Evolutionary conservation across 31 red algal genomes (phyloP), one percentile per base, ranked within the genome.

Genomic region (Bonnemaisonia californica): DNA sequence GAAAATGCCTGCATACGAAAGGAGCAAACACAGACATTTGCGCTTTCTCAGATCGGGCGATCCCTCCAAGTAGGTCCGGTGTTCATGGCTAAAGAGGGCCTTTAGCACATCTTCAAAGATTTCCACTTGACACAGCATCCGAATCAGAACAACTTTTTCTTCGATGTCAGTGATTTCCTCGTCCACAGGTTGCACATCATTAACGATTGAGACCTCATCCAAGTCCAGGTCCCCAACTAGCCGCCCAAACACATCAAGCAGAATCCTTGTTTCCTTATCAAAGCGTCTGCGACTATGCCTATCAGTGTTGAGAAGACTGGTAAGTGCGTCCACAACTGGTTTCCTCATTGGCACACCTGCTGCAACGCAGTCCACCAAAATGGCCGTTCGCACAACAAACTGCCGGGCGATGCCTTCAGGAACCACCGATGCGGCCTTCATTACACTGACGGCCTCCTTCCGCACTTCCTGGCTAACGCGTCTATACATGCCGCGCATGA

Each of bases 61-160:
- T 5, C 56, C 80, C 13, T 57, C 56, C 2, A 54, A 29, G 68
- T 83, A 83, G 21, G 80, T 71, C 23, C 80, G 65, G 60, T 83
- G 68, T 24, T 83, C 33, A 64, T 83, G 80, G 34, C 80, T 83
- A 28, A 83, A 83, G 16, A 58, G 54, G 3, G 80, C 40, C 64
- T 83, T 74, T 33, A 83, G 66, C 4, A 83, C 32, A 47, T 70
- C 80, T 41, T 83, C 80, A 29, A 74, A 59, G 24, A 83, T 55
- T 55, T 83, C 80, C 18, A 62, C 47, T 30, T 83, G 80, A 58
- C 80, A 83, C 19, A 83, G 67, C 13, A 45, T 54, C 4, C 54
- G 27, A 13, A 83, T 83, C 27, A 57, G 57, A 83, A 83, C 66
- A 12, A 70, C 56, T 23, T 83, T 83, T 2, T 74, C 68, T 34